Base-by-base conservation (phyloP, 116 monocot species). In the Trichopus zeylanicus region DNA sequence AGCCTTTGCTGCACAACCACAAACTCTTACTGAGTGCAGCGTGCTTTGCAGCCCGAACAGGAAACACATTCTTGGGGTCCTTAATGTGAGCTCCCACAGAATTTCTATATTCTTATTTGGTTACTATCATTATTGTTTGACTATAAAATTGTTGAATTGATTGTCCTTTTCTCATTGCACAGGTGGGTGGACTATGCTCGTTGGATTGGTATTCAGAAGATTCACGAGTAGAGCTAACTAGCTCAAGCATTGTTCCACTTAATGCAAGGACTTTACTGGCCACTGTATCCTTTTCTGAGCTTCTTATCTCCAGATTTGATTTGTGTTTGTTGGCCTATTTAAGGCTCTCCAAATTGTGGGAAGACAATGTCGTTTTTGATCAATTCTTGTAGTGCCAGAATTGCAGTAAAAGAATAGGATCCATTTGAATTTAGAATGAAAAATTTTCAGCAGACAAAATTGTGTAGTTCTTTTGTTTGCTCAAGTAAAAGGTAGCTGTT, bases 161-260 rank as follows among this genome's bases (percentile, higher is more conserved):
- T 63, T 26, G 10, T 31, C 29, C 13, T n/a, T 42, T 6, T 25
- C 20, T 1, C 29, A 31, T 31, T 59, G 30, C 47, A 8, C 82
- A 98, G 98, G 80, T 98, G 98, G 98, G 92, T 98, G 46, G 98
- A 98, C 52, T 98, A 98, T 72, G 98, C 98, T 34, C 84, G 91
- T 12, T 91, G 66, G 82, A 33, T 91, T 28, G 98, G 98, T 24
- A 70, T 98, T 53, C 98, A 98, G 54, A 80, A 91, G 66, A 64
- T 62, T 46, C 68, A 71, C 0, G 82, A 91, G 11, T 78, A 77
- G 56, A 31, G 48, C 2, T 34, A 51, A 31, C 6, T 13, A 5
- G 2, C 8, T 5, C n/a, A 55, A 29, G 16, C 29, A 30, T 15
- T 26, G 27, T 55, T 23, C 29, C 42, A 16, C 13, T 3, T 42